Evolutionary conservation across 257 asterid species (phyloP).

Genomic region (Hygrophila difformis): DNA sequence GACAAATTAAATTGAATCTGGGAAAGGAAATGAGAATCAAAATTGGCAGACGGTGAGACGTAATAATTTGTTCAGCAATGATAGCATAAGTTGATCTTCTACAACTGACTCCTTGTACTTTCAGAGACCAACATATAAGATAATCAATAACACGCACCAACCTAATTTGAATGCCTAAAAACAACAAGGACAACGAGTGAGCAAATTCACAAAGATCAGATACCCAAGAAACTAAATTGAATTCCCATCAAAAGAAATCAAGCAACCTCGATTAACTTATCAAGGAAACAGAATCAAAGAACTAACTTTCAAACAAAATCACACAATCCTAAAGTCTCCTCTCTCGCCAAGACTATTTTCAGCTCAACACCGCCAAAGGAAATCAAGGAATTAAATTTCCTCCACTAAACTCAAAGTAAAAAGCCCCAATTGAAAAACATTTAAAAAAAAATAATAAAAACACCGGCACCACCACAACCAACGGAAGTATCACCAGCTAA

Average conservation of each 20-base stretch:
- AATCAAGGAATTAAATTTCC: background rate
- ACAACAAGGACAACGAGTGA: background rate
- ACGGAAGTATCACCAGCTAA: no score
- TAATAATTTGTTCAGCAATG: slow-evolving; percentile 12
- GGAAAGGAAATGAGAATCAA: background rate
- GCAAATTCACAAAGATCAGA: slow-evolving; percentile 8
- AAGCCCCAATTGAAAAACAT: background rate
- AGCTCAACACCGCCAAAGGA: slow-evolving; percentile 22
- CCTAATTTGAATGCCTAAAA: background rate
- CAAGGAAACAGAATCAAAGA: slow-evolving; percentile 5
- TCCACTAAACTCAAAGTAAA: slow-evolving; percentile 1
- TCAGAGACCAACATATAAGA: slow-evolving; percentile 1
- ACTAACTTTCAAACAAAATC: no score
- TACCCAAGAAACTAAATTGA: slow-evolving; percentile 12
- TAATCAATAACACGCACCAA: slow-evolving; percentile 4
- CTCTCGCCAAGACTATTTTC: slow-evolving; percentile 10
- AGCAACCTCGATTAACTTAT: slow-evolving; percentile 18
- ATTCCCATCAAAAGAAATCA: slow-evolving; percentile 6
- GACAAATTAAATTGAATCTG: slow-evolving; percentile 3
- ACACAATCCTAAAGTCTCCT: slow-evolving; percentile 8
- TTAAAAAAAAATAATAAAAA: no score
- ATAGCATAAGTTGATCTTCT: slow-evolving; percentile 4
- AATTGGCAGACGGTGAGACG: slow-evolving; percentile 3
- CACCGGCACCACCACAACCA: no score
- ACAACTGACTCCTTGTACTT: slow-evolving; percentile 8